Base-by-base conservation (phyloP, 768 basidiomycete genomes). In the Suillus spraguei region DNA sequence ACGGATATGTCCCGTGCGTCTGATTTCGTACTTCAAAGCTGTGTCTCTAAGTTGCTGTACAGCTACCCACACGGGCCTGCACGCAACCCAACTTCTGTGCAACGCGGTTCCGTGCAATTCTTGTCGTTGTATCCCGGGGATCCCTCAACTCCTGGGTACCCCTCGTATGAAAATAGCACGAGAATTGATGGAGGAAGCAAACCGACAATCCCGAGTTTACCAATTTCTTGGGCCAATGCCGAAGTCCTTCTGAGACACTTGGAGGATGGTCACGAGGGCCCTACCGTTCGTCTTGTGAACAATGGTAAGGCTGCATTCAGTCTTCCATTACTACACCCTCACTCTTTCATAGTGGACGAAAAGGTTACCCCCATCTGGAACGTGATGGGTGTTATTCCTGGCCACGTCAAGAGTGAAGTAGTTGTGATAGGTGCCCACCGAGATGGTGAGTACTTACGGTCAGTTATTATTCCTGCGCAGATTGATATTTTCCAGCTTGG, bases 301-400 rank as follows among this genome's bases (percentile, higher is more conserved):
- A 77, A 87, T 66, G 83, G 84, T 82, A 54, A 44, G 72, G 63
- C n/a, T 13, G 41, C 52, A 16, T 8, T 59, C 9, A n/a, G 16
- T 24, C n/a, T 33, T 6, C 17, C 41, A 33, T 36, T 4, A 44
- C 32, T 47, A n/a, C 20, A 32, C 24, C 35, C 35, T 47, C 16
- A 61, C 49, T 11, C 20, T 28, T 46, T 13, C 22, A 33, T 52
- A 77, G 82, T 87, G 39, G 79, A 85, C 53, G 82, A 81, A 59
- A 78, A 81, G 67, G 81, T 89, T 32, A 89, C 82, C 24, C 87
- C 88, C 8, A 88, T 90, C 60, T 91, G 88, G 88, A 91, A 90
- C 78, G 80, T 81, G 11, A 85, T 86, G 78, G 85, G 80, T 39
- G 79, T 85, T 33, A 86, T 90, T 55, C 88, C 88, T 2, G 89